Evolutionary conservation across 2,329 filamentous ascomycete species (phyloP).

Genomic region (Ophiobolus disseminans): DNA sequence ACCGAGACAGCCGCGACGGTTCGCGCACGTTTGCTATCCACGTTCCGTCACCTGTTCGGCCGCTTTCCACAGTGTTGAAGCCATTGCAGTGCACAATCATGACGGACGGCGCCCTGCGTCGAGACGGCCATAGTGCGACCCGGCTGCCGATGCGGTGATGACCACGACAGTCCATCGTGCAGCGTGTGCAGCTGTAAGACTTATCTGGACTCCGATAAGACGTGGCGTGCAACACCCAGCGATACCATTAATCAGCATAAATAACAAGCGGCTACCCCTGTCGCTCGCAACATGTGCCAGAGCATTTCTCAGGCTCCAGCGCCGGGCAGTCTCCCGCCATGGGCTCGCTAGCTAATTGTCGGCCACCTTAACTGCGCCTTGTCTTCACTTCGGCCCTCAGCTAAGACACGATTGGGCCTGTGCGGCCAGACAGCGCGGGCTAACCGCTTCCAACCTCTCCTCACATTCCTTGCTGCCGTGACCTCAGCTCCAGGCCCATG

Average conservation of each 20-base stretch:
- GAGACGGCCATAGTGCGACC: not conserved
- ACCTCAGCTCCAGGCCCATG: slow-evolving; percentile 39
- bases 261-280: slow-evolving; percentile 17
- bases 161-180: not conserved
- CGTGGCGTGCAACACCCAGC: not conserved
- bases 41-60: not conserved
- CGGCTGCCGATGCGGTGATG: not conserved
- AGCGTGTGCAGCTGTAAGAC: not conserved
- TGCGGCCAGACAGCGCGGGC: slow-evolving; percentile 35
- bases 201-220: slow-evolving; percentile 8
- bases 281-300: slow-evolving; percentile 17
- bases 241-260: slow-evolving; percentile 16
- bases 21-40: slow-evolving; percentile 2
- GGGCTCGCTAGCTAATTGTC: slow-evolving; percentile 15
- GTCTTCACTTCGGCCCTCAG: slow-evolving; percentile 12
- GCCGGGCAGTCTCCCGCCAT: slow-evolving; percentile 18
- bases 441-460: slow-evolving; percentile 30
- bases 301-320: slow-evolving; percentile 30
- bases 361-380: slow-evolving; percentile 16
- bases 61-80: no score
- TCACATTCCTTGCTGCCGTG: slow-evolving; percentile 36
- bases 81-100: no score
- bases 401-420: slow-evolving; percentile 31
- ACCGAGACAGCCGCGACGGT: slow-evolving; percentile 6
- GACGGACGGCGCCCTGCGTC: not conserved